A percentile compares a stretch with the other conserved stretches of the same genome.
Evolutionary conservation across 345 rosid species (phyloP).

Genomic region (Physaria fendleri): DNA sequence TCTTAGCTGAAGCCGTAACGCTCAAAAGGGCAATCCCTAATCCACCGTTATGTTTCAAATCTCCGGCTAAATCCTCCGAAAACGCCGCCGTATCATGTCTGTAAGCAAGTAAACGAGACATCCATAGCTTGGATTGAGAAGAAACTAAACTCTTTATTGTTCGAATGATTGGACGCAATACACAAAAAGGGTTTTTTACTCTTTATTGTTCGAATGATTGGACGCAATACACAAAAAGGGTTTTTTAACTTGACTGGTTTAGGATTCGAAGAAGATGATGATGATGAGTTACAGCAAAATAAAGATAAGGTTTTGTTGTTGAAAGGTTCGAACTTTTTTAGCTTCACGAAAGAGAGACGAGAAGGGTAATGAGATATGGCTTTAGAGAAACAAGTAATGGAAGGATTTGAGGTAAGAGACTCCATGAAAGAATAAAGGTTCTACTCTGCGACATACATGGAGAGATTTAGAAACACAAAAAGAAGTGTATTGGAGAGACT

Average conservation of each 20-base stretch:
- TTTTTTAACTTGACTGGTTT: no score
- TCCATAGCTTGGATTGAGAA: constrained; percentile 47
- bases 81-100: constrained; percentile 34
- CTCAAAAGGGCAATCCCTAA: constrained; percentile 63
- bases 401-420: constrained; percentile 35
- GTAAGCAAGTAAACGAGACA: constrained; percentile 37
- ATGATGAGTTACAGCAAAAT: constrained; percentile 27
- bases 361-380: constrained; percentile 15
- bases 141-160: constrained; percentile 38
- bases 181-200: constrained; percentile 36
- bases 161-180: constrained; percentile 37
- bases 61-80: constrained; percentile 19
- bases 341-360: constrained; percentile 26
- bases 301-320: constrained; percentile 29
- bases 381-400: constrained; percentile 25
- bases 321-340: constrained; percentile 26
- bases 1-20: constrained; percentile 61
- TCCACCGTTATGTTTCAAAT: constrained; percentile 42
- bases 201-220: constrained; percentile 39
- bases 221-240: constrained; percentile 36
- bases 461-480: background rate
- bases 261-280: constrained; percentile 24
- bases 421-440: constrained; percentile 35
- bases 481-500: constrained; percentile 18
- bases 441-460: constrained; percentile 36